phyloP scores from a whole-genome alignment of 2,329 filamentous ascomycete species.

The Eurotiales sp. region DNA sequence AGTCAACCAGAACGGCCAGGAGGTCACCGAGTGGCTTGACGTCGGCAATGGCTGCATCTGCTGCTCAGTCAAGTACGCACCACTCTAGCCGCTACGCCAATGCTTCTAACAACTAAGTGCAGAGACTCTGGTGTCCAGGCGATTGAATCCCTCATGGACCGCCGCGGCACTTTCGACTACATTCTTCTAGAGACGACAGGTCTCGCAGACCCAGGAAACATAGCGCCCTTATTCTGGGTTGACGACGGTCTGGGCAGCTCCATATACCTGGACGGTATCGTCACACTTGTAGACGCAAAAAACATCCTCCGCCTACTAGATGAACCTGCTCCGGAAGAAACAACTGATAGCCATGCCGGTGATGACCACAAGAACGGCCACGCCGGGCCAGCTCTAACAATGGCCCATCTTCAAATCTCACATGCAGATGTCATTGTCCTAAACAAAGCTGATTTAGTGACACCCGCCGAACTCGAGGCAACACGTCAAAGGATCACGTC shows the following conservation, averaged over 20 bases:
- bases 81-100: not conserved
- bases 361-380: slow-evolving; percentile 26
- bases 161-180: slow-evolving; percentile 91
- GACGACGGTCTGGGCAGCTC: slow-evolving; percentile 92
- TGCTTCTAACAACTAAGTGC: slow-evolving; percentile 4
- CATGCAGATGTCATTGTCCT: slow-evolving; percentile 93
- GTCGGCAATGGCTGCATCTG: slow-evolving; percentile 96
- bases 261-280: slow-evolving; percentile 95
- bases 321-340: slow-evolving; percentile 51
- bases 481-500: slow-evolving; percentile 70
- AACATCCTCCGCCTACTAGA: slow-evolving; percentile 82
- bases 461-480: slow-evolving; percentile 60
- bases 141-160: slow-evolving; percentile 93
- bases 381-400: slow-evolving; percentile 72
- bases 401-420: slow-evolving; percentile 92
- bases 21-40: slow-evolving; percentile 91
- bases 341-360: slow-evolving; percentile 24
- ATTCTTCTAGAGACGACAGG: slow-evolving; percentile 96
- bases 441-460: slow-evolving; percentile 88
- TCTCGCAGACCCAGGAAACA: slow-evolving; percentile 89
- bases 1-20: slow-evolving; percentile 75
- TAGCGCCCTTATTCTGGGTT: slow-evolving; percentile 95
- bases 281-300: slow-evolving; percentile 92
- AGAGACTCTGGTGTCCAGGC: slow-evolving; percentile 90
- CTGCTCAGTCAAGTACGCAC: slow-evolving; percentile 80